Conservation (phyloP, 495 filamentous ascomycete species). For the Neurospora sp. region DNA sequence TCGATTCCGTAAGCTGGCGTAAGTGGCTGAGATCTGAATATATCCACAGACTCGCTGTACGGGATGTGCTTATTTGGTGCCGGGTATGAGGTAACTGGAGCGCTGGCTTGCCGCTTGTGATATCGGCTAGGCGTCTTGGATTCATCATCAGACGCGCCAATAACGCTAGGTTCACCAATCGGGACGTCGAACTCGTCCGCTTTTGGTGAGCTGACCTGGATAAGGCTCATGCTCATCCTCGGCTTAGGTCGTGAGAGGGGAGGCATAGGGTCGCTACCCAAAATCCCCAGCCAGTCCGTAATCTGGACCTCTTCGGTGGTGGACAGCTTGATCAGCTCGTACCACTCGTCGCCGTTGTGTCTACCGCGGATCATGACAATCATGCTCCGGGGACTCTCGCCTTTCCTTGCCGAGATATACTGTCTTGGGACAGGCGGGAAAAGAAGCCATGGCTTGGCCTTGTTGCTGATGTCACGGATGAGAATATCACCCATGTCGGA, state of each 20-base stretch:
- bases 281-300: slow-evolving; percentile 78
- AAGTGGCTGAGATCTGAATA: background rate
- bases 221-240: slow-evolving; percentile 18
- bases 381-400: slow-evolving; percentile 59
- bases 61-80: slow-evolving; percentile 35
- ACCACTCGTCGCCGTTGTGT: slow-evolving; percentile 56
- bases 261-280: slow-evolving; percentile 68
- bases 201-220: slow-evolving; percentile 34
- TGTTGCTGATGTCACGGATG: slow-evolving; percentile 74
- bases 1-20: slow-evolving; percentile 5
- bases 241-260: slow-evolving; percentile 39
- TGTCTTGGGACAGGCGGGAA: slow-evolving; percentile 69
- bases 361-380: slow-evolving; percentile 75
- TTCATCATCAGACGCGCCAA: slow-evolving; percentile 6
- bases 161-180: slow-evolving; percentile 55
- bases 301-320: slow-evolving; percentile 64
- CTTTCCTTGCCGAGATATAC: slow-evolving; percentile 68
- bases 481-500: slow-evolving; percentile 67
- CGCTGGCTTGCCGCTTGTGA: slow-evolving; percentile 9
- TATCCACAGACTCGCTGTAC: slow-evolving; percentile 1
- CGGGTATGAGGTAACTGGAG: slow-evolving; percentile 19
- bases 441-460: slow-evolving; percentile 68
- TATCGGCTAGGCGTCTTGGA: slow-evolving; percentile 19
- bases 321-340: slow-evolving; percentile 65
- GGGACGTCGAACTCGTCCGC: slow-evolving; percentile 55